Percentiles rank a stretch among this genome's conserved stretches.
Evolutionary conservation across 1,139 yeast species (phyloP).

Genomic region (Blastobotrys buckinghamii): DNA sequence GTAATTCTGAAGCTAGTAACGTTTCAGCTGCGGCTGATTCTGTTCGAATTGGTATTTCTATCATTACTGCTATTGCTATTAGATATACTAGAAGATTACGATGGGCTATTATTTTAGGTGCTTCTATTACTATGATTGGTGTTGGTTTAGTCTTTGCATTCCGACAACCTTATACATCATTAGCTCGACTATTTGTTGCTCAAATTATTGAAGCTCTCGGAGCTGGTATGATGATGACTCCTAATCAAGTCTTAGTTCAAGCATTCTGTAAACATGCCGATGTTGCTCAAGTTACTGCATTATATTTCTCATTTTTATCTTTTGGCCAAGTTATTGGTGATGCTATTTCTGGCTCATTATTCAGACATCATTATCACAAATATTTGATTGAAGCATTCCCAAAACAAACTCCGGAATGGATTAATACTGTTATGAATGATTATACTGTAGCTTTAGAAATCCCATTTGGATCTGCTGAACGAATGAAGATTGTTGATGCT

Average conservation of each 20-base stretch:
- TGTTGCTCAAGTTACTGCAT: slow-evolving; percentile 21
- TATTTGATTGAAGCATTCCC: slow-evolving; percentile 12
- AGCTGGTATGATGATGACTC: slow-evolving; percentile 20
- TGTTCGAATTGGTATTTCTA: slow-evolving; percentile 36
- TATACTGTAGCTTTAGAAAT: slow-evolving; percentile 11
- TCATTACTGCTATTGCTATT: slow-evolving; percentile 50
- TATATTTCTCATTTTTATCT: slow-evolving; percentile 19
- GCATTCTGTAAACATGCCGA: slow-evolving; percentile 17
- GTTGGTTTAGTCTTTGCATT: slow-evolving; percentile 32
- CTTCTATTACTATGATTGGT: slow-evolving; percentile 17
- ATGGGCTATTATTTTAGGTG: slow-evolving; percentile 53
- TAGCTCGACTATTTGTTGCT: slow-evolving; percentile 17
- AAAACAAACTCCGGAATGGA: slow-evolving; percentile 6
- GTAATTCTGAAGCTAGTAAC: slow-evolving; percentile 56
- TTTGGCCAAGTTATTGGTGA: slow-evolving; percentile 18
- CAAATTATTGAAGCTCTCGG: slow-evolving; percentile 21
- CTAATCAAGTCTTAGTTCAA: slow-evolving; percentile 20
- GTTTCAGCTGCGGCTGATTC: slow-evolving; percentile 53
- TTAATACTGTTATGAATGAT: slow-evolving; percentile 13
- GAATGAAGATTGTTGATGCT: slow-evolving; percentile 12
- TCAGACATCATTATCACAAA: slow-evolving; percentile 13
- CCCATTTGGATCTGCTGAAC: slow-evolving; percentile 10
- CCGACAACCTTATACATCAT: slow-evolving; percentile 15
- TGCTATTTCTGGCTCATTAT: slow-evolving; percentile 18
- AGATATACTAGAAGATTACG: slow-evolving; percentile 46